Evolutionary conservation across 495 filamentous ascomycete species (phyloP).

Genomic region (Neurospora sp.): DNA sequence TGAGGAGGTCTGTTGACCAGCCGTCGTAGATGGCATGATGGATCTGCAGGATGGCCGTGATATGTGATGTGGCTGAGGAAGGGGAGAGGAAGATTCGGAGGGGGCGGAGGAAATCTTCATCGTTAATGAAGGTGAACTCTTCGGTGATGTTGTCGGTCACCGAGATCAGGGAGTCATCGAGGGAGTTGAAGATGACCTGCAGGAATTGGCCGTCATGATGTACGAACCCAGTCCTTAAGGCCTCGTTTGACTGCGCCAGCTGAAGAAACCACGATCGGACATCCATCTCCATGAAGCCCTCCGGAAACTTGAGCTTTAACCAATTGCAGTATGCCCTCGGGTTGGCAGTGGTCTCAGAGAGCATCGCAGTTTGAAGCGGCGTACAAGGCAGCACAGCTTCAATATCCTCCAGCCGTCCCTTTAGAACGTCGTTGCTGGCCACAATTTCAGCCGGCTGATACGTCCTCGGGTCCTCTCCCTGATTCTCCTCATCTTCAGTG

Average conservation of each 20-base stretch:
- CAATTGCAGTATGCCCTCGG: conserved; percentile 61
- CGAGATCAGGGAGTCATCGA: conserved; percentile 32
- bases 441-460: background rate
- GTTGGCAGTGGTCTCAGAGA: conserved; percentile 52
- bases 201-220: conserved; percentile 41
- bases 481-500: background rate
- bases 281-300: conserved; percentile 9
- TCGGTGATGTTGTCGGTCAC: conserved; percentile 11
- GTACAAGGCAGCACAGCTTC: conserved; percentile 51
- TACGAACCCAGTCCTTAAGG: conserved; percentile 61
- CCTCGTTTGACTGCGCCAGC: conserved; percentile 47
- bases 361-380: conserved; percentile 66
- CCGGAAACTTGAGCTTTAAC: conserved; percentile 48
- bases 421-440: background rate
- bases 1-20: conserved; percentile 67
- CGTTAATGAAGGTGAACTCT: conserved; percentile 13
- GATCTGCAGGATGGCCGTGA: conserved; percentile 39
- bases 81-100: conserved; percentile 43
- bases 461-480: background rate
- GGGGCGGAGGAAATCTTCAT: conserved; percentile 43
- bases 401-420: conserved; percentile 23
- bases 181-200: conserved; percentile 50
- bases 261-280: conserved; percentile 37
- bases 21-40: conserved; percentile 79
- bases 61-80: conserved; percentile 1